A percentile compares a stretch with the other conserved stretches of the same genome.
These are phyloP conservation scores for Immersiporthe knoxdaviesiana DNA, from an alignment of 2,329 filamentous ascomycete genomes.

Conservation along the genomic window DNA sequence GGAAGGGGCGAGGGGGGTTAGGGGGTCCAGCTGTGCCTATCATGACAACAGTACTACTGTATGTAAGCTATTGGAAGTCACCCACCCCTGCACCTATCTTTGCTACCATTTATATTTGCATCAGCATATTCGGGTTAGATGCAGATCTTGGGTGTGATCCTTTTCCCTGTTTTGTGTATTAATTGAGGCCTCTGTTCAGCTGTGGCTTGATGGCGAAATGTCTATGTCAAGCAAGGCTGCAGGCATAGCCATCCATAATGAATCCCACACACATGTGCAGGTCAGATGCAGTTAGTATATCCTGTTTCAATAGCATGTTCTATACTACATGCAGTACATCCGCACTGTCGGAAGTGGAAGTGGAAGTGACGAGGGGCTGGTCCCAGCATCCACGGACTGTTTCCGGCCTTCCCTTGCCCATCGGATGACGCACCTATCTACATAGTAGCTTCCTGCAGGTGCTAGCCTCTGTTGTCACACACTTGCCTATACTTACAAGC, in stretches of 20 bases:
- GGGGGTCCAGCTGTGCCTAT: too few species aligned
- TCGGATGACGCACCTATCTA: constrained; percentile 4
- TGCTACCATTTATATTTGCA: too few species aligned
- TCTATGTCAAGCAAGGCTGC: not conserved
- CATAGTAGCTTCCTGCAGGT: not conserved
- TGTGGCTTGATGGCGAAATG: not conserved
- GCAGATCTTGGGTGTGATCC: not conserved
- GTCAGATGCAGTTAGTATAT: too few species aligned
- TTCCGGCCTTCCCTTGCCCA: too few species aligned
- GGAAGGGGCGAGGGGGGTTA: too few species aligned
- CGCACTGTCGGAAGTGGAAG: not conserved
- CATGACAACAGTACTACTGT: too few species aligned
- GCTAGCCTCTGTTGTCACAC: not conserved
- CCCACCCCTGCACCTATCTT: not conserved
- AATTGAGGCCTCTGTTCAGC: not conserved
- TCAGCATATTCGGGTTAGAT: too few species aligned
- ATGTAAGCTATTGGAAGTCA: too few species aligned
- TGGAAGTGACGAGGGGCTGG: not conserved
- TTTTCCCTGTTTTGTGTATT: not conserved
- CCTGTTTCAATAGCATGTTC: too few species aligned
- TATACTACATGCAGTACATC: not conserved
- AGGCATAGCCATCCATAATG: not conserved
- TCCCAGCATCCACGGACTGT: not conserved
- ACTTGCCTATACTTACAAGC: not conserved
- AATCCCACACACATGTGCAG: not conserved